Percentiles rank a stretch among this genome's conserved stretches.
Conservation (phyloP, 345 rosid genomes). For the Linum tenue region DNA sequence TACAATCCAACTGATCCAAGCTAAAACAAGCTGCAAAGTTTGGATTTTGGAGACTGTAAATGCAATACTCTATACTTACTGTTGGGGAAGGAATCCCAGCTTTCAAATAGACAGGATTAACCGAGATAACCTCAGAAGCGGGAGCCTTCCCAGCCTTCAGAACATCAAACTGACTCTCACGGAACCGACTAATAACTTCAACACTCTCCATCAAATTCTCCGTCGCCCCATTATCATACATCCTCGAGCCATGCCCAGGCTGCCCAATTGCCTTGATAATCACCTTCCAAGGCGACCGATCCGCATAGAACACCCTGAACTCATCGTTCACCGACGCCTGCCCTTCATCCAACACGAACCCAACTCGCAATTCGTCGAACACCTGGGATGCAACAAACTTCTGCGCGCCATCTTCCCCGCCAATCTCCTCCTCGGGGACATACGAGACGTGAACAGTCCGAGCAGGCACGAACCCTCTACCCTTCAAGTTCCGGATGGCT, state of each 20-base stretch:
- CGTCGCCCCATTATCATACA: slow-evolving; percentile 72
- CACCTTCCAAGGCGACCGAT: slow-evolving; percentile 57
- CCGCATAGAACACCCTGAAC: slow-evolving; percentile 66
- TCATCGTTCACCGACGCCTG: slow-evolving; percentile 63
- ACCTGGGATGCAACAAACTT: slow-evolving; percentile 48
- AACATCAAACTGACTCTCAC: slow-evolving; percentile 63
- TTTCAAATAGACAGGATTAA: slow-evolving; percentile 75
- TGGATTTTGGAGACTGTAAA: too few species aligned
- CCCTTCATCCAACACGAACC: slow-evolving; percentile 80
- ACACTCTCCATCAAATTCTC: slow-evolving; percentile 89
- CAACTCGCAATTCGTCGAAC: slow-evolving; percentile 61
- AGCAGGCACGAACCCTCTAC: slow-evolving; percentile 33
- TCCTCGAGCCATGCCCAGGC: slow-evolving; percentile 77
- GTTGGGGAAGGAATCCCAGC: slow-evolving; percentile 64
- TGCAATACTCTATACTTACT: slow-evolving; percentile 26
- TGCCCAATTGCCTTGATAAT: slow-evolving; percentile 45
- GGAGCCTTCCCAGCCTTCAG: slow-evolving; percentile 67
- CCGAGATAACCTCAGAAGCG: slow-evolving; percentile 67
- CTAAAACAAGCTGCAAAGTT: background rate
- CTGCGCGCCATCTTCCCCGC: slow-evolving; percentile 54
- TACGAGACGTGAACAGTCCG: slow-evolving; percentile 59
- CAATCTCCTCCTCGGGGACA: slow-evolving; percentile 83
- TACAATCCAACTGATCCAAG: background rate
- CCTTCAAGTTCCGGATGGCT: slow-evolving; percentile 54
- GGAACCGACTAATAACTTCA: slow-evolving; percentile 51